These are phyloP conservation scores for Suhomyces canberraensis DNA, from an alignment of 805 yeast species.

Conservation along the genomic window DNA sequence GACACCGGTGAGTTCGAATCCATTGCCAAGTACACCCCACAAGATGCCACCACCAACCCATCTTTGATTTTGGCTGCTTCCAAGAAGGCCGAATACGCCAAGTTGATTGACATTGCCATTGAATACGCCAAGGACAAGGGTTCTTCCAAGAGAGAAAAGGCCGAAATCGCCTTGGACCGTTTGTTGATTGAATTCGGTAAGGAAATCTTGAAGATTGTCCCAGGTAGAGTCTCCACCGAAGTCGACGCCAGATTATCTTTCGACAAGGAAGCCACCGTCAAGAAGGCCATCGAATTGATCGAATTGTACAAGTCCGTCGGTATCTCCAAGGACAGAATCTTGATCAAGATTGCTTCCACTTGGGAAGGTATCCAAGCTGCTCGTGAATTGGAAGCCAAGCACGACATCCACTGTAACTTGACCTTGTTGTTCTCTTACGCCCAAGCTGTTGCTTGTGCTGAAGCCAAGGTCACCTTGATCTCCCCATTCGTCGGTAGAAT, in stretches of 20 bases:
- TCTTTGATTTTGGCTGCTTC: conserved; percentile 95
- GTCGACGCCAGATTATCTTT: conserved; percentile 98
- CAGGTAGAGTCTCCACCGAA: conserved; percentile 99
- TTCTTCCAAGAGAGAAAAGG: conserved; percentile 59
- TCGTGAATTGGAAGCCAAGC: conserved; percentile 83
- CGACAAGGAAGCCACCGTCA: conserved; percentile 89
- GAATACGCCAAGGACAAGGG: conserved; percentile 74
- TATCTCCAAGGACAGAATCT: conserved; percentile 81
- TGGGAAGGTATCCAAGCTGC: conserved; percentile 99
- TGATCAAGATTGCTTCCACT: conserved; percentile 96
- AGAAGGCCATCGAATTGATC: conserved; percentile 90
- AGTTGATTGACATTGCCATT: conserved; percentile 87
- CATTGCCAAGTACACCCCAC: conserved; percentile 96
- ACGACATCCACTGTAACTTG: conserved; percentile 91
- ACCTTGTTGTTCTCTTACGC: conserved; percentile 91
- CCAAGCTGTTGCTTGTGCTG: conserved; percentile 99
- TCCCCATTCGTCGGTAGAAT: conserved; percentile 99
- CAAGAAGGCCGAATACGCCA: conserved; percentile 83
- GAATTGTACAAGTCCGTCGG: conserved; percentile 82
- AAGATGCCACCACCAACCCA: conserved; percentile 99
- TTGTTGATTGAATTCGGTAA: conserved; percentile 94
- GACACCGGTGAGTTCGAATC: conserved; percentile 99
- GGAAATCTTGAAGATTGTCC: conserved; percentile 89
- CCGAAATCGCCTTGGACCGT: conserved; percentile 82
- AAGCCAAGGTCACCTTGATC: conserved; percentile 91